Percentiles rank a stretch among this genome's conserved stretches.
Conservation (phyloP, 108 stramenopile genomes). For the Cyclotella atomus region DNA sequence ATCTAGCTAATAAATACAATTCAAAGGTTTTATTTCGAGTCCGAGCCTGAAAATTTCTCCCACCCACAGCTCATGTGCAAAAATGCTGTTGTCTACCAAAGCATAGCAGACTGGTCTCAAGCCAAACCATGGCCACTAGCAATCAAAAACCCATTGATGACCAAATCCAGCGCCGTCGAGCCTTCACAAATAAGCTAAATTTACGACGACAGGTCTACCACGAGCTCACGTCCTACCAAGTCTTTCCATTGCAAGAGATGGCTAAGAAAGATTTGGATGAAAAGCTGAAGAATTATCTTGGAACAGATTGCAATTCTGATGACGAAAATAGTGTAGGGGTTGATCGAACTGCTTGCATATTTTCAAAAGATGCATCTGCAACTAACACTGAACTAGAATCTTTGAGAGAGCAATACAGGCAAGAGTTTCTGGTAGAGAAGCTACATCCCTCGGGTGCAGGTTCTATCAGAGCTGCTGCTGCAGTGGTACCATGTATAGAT, state of each 20-base stretch:
- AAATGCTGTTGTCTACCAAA: too few species aligned
- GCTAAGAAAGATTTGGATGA: constrained; percentile 35
- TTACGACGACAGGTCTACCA: constrained; percentile 23
- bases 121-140: too few species aligned
- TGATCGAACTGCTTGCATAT: neutral
- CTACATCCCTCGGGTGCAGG: neutral
- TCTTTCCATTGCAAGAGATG: constrained; percentile 39
- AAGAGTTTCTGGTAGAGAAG: constrained; percentile 20
- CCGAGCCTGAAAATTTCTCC: too few species aligned
- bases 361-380: neutral
- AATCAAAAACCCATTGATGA: neutral
- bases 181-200: constrained; percentile 21
- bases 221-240: constrained; percentile 23
- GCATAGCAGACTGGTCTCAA: too few species aligned
- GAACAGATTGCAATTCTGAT: neutral
- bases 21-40: too few species aligned
- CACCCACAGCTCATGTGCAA: too few species aligned
- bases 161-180: constrained; percentile 25
- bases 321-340: neutral
- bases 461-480: neutral
- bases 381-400: neutral
- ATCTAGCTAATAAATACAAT: too few species aligned
- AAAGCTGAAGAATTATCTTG: constrained; percentile 15
- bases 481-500: too few species aligned
- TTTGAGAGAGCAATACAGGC: constrained; percentile 11